Base-by-base conservation (phyloP, 345 rosid genomes). In the Acer campestre region DNA sequence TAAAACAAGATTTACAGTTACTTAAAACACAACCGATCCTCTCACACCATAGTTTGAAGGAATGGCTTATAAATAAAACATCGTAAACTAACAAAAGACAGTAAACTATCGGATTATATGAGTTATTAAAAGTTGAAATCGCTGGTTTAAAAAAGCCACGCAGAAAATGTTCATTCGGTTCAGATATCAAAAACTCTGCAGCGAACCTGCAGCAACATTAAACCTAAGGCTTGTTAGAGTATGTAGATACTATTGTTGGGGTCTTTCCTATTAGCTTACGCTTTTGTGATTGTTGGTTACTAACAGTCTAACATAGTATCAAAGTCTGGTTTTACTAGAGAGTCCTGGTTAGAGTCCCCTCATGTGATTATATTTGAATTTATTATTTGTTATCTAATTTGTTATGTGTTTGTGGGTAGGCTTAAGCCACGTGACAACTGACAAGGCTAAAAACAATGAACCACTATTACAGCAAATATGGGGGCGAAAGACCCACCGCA, bases 1-100 rank as follows among this genome's bases (percentile, higher is more conserved):
- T 8, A 22, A 71, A 42, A 29, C 31, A 74, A 75, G 61, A 56
- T 65, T 51, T 55, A 27, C 25, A 6, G 62, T n/a, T n/a, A 61
- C 22, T 53, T 61, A 49, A 44, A 42, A 67, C 22, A 67, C n/a
- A 73, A 13, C 10, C 17, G 31, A 63, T 27, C 18, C 16, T 22
- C 31, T 48, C 58, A 48, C 72, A 48, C 20, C 7, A 17, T 53
- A 48, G 35, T 48, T 48, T 22, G 9, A 68, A 12, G 38, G 10
- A 69, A 69, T 0, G 29, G 16, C 40, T 23, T 48, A n/a, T 18
- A 13, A 40, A 22, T 42, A 44, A 59, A 73, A 73, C 10, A 73
- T 40, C 14, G 59, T 40, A 73, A 58, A 27, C 9, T 22, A 59
- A 73, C 14, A 38, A 7, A 70, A 73, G 18, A 56, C 4, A 55